Percentiles rank a stretch among this genome's conserved stretches.
phyloP scores from a whole-genome alignment of 2,329 filamentous ascomycete genomes.

The Anisogramma anomala region DNA sequence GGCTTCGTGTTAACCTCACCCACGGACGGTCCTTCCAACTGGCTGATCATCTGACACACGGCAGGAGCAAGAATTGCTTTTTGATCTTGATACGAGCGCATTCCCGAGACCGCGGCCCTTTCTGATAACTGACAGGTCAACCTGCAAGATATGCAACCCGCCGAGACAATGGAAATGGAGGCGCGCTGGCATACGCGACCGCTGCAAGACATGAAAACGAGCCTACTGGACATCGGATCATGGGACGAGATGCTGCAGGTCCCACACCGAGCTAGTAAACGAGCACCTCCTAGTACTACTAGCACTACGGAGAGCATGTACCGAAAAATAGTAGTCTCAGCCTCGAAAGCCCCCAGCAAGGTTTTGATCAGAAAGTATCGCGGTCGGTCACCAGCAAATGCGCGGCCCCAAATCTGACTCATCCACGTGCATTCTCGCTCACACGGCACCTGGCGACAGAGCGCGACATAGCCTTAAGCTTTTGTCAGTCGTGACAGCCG shows the following conservation, averaged over 20 bases:
- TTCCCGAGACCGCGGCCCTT: constrained; percentile 1
- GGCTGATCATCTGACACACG: background rate
- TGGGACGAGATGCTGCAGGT: background rate
- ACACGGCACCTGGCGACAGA: too few species aligned
- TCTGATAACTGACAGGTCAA: background rate
- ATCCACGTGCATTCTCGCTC: too few species aligned
- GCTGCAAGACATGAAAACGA: background rate
- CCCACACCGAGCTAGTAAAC: constrained; percentile 1
- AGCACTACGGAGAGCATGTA: too few species aligned
- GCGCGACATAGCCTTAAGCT: too few species aligned
- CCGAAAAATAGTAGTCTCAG: constrained; percentile 3
- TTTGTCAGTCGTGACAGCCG: too few species aligned
- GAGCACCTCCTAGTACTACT: too few species aligned
- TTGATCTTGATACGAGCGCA: background rate
- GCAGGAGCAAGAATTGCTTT: background rate
- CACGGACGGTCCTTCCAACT: background rate
- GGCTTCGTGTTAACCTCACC: background rate
- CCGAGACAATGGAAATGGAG: background rate
- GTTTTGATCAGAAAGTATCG: too few species aligned
- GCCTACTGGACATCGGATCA: too few species aligned
- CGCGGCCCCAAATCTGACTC: too few species aligned
- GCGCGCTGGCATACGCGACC: background rate
- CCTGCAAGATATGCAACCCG: background rate
- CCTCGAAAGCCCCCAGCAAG: too few species aligned
- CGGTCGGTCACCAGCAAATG: too few species aligned